A percentile compares a stretch with the other conserved stretches of the same genome.
These are phyloP conservation scores for Claviceps sp. DNA, from an alignment of 2,329 filamentous ascomycete genomes.

Conservation along the genomic window DNA sequence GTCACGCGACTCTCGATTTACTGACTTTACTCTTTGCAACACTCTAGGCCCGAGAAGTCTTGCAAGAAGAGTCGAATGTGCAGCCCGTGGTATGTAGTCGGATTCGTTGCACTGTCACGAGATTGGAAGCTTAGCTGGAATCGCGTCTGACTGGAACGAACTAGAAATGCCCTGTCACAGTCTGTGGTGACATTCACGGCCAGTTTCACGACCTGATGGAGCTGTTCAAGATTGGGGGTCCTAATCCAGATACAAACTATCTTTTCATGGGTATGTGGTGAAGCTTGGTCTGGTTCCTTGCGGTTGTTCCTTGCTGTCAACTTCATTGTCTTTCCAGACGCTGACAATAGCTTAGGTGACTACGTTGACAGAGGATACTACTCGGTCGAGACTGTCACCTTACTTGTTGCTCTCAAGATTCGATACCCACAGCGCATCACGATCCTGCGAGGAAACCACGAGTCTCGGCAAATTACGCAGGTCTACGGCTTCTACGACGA, in stretches of 20 bases:
- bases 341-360: constrained; percentile 49
- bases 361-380: constrained; percentile 99
- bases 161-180: constrained; percentile 95
- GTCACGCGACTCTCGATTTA: not conserved
- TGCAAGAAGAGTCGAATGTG: constrained; percentile 96
- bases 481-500: constrained; percentile 99
- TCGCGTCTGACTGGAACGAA: constrained; percentile 1
- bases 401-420: constrained; percentile 94
- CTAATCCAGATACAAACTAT: constrained; percentile 97
- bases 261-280: constrained; percentile 79
- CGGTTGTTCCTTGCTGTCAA: no score
- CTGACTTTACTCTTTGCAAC: constrained; percentile 16
- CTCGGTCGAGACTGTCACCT: constrained; percentile 93
- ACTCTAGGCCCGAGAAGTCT: constrained; percentile 74
- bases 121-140: not conserved
- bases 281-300: not conserved
- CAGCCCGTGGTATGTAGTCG: constrained; percentile 74
- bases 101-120: not conserved
- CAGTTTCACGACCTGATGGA: constrained; percentile 99
- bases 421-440: constrained; percentile 96
- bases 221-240: constrained; percentile 96
- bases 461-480: constrained; percentile 96
- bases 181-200: constrained; percentile 97
- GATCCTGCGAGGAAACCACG: constrained; percentile 96
- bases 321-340: not conserved